A percentile compares a stretch with the other conserved stretches of the same genome.
Conservation (phyloP, 2,329 filamentous ascomycete genomes). For the Penicillium sp. region DNA sequence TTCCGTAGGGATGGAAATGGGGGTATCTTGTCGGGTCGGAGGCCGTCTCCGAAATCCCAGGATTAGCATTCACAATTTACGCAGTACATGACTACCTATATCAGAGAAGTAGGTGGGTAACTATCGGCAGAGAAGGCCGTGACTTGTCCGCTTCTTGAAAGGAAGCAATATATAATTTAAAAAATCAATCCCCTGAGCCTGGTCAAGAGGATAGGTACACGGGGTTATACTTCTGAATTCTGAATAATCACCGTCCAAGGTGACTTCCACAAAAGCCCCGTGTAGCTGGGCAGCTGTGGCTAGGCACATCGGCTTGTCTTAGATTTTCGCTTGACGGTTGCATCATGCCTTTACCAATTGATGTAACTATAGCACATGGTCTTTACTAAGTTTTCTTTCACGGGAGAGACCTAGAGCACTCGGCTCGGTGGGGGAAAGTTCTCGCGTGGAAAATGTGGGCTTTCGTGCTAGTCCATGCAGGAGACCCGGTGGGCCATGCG, state of each 20-base stretch:
- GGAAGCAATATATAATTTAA: too few species aligned
- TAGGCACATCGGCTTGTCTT: constrained; percentile 6
- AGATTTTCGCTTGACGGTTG: not conserved
- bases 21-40: constrained; percentile 8
- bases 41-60: constrained; percentile 3
- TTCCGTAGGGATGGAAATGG: too few species aligned
- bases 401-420: not conserved
- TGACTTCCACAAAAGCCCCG: constrained; percentile 2
- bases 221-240: not conserved
- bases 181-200: too few species aligned
- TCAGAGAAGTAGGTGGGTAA: too few species aligned
- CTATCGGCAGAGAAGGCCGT: too few species aligned
- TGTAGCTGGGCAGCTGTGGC: not conserved
- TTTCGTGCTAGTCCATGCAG: constrained; percentile 2
- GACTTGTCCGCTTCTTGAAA: too few species aligned
- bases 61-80: not conserved
- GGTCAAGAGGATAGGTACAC: too few species aligned
- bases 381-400: too few species aligned
- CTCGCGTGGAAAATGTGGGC: not conserved
- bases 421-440: not conserved
- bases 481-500: constrained; percentile 18
- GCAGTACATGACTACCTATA: too few species aligned
- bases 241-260: constrained; percentile 3
- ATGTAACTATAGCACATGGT: constrained; percentile 5
- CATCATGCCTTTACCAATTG: not conserved